These are phyloP conservation scores for Stagonosporopsis rhizophila DNA, from an alignment of 2,329 filamentous ascomycete species.

Conservation along the genomic window DNA sequence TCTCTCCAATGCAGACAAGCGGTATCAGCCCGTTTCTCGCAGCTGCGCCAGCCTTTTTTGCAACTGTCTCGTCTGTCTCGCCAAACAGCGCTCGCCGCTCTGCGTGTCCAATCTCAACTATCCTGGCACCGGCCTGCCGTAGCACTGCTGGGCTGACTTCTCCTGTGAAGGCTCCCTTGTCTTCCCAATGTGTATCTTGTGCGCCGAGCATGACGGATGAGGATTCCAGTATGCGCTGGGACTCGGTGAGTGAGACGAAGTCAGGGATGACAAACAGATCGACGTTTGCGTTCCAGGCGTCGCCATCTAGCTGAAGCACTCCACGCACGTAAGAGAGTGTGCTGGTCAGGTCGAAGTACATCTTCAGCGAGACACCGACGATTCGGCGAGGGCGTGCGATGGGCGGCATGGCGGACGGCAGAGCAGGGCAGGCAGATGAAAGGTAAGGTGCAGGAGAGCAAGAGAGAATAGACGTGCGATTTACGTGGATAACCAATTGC, in stretches of 20 bases:
- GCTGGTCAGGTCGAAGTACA: constrained; percentile 75
- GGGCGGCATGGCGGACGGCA: constrained; percentile 35
- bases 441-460: not conserved
- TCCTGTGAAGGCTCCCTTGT: constrained; percentile 77
- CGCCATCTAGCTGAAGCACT: constrained; percentile 56
- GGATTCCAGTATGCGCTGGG: constrained; percentile 58
- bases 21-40: constrained; percentile 75
- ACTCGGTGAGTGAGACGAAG: constrained; percentile 70
- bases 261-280: constrained; percentile 82
- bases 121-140: constrained; percentile 69
- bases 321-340: constrained; percentile 61
- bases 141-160: constrained; percentile 76
- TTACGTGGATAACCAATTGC: not conserved
- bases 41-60: constrained; percentile 72
- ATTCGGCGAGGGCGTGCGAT: constrained; percentile 63
- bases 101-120: constrained; percentile 83
- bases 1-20: constrained; percentile 81
- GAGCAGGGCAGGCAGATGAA: not conserved
- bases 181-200: constrained; percentile 76
- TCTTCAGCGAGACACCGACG: constrained; percentile 77
- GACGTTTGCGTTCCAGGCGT: constrained; percentile 62
- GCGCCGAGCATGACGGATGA: constrained; percentile 71
- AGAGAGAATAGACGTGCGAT: not conserved
- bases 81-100: constrained; percentile 75
- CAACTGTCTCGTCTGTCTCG: constrained; percentile 74